Percentiles rank a stretch among this genome's conserved stretches.
Conservation (phyloP, 164 flowering plant species). For the Sedum album region DNA sequence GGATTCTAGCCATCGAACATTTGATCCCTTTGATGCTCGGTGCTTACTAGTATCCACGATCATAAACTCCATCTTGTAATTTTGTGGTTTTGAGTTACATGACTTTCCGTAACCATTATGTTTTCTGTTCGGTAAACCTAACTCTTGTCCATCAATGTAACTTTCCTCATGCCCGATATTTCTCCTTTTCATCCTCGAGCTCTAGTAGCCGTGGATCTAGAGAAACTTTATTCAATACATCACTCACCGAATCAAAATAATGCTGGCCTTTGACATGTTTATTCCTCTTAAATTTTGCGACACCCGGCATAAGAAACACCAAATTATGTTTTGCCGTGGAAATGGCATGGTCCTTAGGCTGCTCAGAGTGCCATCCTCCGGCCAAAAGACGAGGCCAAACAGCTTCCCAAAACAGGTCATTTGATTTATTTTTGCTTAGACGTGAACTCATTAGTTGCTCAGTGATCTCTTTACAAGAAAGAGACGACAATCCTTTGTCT, state of each 20-base stretch:
- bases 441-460: conserved; percentile 19
- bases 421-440: conserved; percentile 26
- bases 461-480: conserved; percentile 20
- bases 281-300: conserved; percentile 20
- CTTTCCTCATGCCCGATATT: conserved; percentile 2
- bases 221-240: conserved; percentile 21
- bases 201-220: conserved; percentile 21
- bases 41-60: conserved; percentile 15
- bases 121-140: conserved; percentile 6
- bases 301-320: conserved; percentile 23
- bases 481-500: conserved; percentile 25
- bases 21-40: conserved; percentile 5
- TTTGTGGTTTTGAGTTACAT: conserved; percentile 7
- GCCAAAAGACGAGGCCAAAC: conserved; percentile 37
- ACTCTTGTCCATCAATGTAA: not conserved
- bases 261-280: conserved; percentile 25
- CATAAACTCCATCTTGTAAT: conserved; percentile 12
- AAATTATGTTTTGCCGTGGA: conserved; percentile 12
- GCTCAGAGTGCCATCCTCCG: conserved; percentile 36
- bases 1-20: conserved; percentile 17
- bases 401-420: conserved; percentile 34
- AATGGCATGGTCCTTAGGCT: conserved; percentile 17
- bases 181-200: conserved; percentile 10
- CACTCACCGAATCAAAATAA: conserved; percentile 22
- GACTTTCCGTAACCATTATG: conserved; percentile 17